These are phyloP conservation scores for Phytophthora ramorum DNA, from an alignment of 352 stramenopile species.

Conservation along the genomic window DNA sequence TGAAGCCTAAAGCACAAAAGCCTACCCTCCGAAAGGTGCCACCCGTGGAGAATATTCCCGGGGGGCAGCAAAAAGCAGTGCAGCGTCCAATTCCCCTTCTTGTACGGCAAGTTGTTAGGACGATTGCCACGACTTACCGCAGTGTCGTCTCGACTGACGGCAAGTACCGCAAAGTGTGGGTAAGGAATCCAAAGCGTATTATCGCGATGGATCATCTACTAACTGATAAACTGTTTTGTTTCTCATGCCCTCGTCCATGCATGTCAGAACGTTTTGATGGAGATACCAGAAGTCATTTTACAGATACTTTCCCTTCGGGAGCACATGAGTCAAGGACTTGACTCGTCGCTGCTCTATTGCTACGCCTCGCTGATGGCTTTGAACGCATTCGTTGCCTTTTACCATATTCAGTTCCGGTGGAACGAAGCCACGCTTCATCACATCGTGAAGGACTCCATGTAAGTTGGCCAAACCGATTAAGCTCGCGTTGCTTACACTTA, in stretches of 20 bases:
- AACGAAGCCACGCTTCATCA: slow-evolving; percentile 35
- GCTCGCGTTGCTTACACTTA: not conserved
- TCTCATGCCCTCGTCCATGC: too few species aligned
- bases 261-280: slow-evolving; percentile 36
- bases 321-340: slow-evolving; percentile 37
- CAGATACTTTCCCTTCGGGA: slow-evolving; percentile 33
- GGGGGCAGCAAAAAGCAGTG: not conserved
- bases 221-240: too few species aligned
- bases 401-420: slow-evolving; percentile 45
- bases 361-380: slow-evolving; percentile 48
- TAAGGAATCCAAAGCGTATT: slow-evolving; percentile 7
- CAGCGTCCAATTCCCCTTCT: not conserved
- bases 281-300: slow-evolving; percentile 40
- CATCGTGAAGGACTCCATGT: slow-evolving; percentile 51
- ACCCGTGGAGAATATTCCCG: not conserved
- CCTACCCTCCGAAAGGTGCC: not conserved
- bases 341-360: slow-evolving; percentile 29
- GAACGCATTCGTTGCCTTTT: slow-evolving; percentile 47
- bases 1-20: slow-evolving; percentile 7
- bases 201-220: too few species aligned
- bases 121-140: slow-evolving; percentile 4
- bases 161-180: slow-evolving; percentile 39
- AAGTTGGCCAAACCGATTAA: slow-evolving; percentile 4
- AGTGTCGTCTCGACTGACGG: slow-evolving; percentile 22
- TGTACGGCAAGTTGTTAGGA: not conserved